Evolutionary conservation across 805 yeast genomes (phyloP).

Genomic region (Ogataea sp.): DNA sequence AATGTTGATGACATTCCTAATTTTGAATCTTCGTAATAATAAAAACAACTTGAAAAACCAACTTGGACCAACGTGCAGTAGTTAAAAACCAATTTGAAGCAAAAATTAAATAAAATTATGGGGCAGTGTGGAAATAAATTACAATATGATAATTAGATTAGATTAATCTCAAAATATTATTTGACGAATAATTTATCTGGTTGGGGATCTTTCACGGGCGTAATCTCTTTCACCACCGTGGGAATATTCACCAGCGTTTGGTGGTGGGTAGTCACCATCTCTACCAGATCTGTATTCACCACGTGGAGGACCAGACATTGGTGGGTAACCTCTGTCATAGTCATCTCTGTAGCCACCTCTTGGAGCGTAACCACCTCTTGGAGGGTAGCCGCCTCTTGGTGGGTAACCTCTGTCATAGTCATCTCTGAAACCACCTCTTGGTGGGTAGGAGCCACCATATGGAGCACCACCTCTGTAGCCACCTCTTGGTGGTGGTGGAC

Average conservation of each 20-base stretch:
- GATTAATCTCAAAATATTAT: too few relatives aligned
- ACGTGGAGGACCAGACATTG: slow-evolving; percentile 12
- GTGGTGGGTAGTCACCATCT: slow-evolving; percentile 27
- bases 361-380: slow-evolving; percentile 25
- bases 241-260: slow-evolving; percentile 25
- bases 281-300: slow-evolving; percentile 23
- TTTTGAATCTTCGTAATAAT: too few relatives aligned
- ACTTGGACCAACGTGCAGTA: too few relatives aligned
- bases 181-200: too few relatives aligned
- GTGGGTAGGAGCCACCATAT: slow-evolving; percentile 26
- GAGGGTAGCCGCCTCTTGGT: slow-evolving; percentile 29
- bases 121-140: too few relatives aligned
- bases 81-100: too few relatives aligned
- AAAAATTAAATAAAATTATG: too few relatives aligned
- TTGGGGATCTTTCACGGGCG: slow-evolving; percentile 70
- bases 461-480: slow-evolving; percentile 25
- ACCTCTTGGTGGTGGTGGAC: slow-evolving; percentile 22
- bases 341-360: slow-evolving; percentile 20
- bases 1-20: too few relatives aligned
- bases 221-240: slow-evolving; percentile 42
- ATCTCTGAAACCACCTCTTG: slow-evolving; percentile 21
- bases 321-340: slow-evolving; percentile 5
- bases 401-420: slow-evolving; percentile 15
- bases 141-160: too few relatives aligned
- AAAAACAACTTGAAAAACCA: too few relatives aligned